A percentile compares a stretch with the other conserved stretches of the same genome.
phyloP scores from a whole-genome alignment of 2,329 filamentous ascomycete species.

The Colletotrichum simmondsii region DNA sequence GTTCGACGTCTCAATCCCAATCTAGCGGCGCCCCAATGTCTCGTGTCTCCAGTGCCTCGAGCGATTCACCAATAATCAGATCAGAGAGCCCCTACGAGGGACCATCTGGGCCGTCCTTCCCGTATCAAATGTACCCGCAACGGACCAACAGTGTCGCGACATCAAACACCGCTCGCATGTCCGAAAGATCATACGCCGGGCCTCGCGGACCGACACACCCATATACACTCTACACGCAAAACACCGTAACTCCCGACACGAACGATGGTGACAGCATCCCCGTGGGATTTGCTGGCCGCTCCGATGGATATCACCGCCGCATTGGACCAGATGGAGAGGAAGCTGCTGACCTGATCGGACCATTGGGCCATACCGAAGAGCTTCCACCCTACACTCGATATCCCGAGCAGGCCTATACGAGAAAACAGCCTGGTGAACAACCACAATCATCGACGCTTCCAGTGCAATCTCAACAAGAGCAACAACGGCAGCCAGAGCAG shows the following conservation, averaged over 20 bases:
- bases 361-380: constrained; percentile 89
- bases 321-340: constrained; percentile 87
- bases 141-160: constrained; percentile 77
- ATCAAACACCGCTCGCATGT: constrained; percentile 71
- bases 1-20: constrained; percentile 43
- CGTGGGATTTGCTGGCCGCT: constrained; percentile 79
- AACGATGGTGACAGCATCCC: constrained; percentile 59
- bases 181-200: constrained; percentile 68
- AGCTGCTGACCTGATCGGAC: constrained; percentile 85
- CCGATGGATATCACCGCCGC: constrained; percentile 75
- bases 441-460: constrained; percentile 3
- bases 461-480: constrained; percentile 12
- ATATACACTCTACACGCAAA: constrained; percentile 88
- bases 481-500: constrained; percentile 18
- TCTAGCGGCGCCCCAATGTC: constrained; percentile 13
- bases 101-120: constrained; percentile 80
- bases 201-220: constrained; percentile 81
- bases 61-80: constrained; percentile 50
- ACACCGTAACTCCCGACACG: constrained; percentile 70
- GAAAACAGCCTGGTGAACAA: constrained; percentile 52
- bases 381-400: constrained; percentile 92
- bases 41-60: constrained; percentile 45
- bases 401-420: constrained; percentile 76
- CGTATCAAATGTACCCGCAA: constrained; percentile 87
- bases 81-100: constrained; percentile 76